Percentiles rank a stretch among this genome's conserved stretches.
Evolutionary conservation across 768 basidiomycete genomes (phyloP).

Genomic region (Lanmaoa pseudosensibilis): DNA sequence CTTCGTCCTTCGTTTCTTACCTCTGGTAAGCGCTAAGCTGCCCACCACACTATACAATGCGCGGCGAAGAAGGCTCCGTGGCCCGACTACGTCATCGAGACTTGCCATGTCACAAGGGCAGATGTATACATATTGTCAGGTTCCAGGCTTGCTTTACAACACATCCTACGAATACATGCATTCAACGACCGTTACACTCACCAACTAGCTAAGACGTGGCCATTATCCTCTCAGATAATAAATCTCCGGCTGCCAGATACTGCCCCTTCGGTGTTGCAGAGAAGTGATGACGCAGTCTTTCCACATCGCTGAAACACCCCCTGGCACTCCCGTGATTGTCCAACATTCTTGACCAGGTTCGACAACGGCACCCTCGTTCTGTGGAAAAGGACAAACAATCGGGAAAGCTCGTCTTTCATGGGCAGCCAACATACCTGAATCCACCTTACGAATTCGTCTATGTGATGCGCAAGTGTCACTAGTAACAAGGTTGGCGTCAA

Average conservation of each 20-base stretch:
- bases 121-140: slow-evolving; percentile 9
- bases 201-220: background rate
- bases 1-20: background rate
- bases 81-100: slow-evolving; percentile 2
- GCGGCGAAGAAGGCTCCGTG: background rate
- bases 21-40: background rate
- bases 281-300: slow-evolving; percentile 40
- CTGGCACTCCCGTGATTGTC: slow-evolving; percentile 30
- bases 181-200: slow-evolving; percentile 4
- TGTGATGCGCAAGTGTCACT: slow-evolving; percentile 28
- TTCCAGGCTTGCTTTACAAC: slow-evolving; percentile 15
- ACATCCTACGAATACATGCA: slow-evolving; percentile 7
- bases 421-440: slow-evolving; percentile 32
- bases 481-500: slow-evolving; percentile 36
- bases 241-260: slow-evolving; percentile 45
- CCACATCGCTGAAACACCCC: slow-evolving; percentile 21
- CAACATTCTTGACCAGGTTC: slow-evolving; percentile 42
- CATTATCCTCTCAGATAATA: slow-evolving; percentile 29
- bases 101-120: background rate
- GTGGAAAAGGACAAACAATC: background rate
- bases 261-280: slow-evolving; percentile 40
- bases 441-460: slow-evolving; percentile 32
- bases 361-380: slow-evolving; percentile 30
- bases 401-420: background rate
- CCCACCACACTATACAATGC: background rate